Evolutionary conservation across 2,329 filamentous ascomycete species (phyloP).

Genomic region (Mycosphaerelloides madeirae): DNA sequence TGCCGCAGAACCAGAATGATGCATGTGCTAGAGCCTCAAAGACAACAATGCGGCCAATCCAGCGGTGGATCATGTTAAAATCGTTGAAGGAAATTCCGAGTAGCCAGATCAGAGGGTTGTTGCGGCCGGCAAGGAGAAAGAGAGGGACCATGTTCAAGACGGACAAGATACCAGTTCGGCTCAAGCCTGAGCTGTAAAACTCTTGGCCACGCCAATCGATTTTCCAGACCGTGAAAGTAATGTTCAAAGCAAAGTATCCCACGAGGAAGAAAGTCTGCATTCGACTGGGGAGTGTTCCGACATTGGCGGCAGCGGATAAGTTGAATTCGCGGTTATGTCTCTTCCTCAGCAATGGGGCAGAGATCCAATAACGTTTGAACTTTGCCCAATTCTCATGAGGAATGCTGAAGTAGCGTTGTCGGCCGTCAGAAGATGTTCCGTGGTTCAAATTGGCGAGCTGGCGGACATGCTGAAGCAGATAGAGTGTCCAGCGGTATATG

Average conservation of each 20-base stretch:
- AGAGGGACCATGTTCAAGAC: slow-evolving; percentile 75
- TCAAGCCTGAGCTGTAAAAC: slow-evolving; percentile 64
- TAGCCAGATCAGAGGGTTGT: slow-evolving; percentile 70
- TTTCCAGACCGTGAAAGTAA: slow-evolving; percentile 43
- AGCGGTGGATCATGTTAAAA: slow-evolving; percentile 76
- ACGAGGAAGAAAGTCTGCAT: slow-evolving; percentile 45
- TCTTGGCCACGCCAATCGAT: slow-evolving; percentile 61
- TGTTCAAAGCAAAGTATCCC: slow-evolving; percentile 47
- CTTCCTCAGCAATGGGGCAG: slow-evolving; percentile 45
- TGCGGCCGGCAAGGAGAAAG: slow-evolving; percentile 68
- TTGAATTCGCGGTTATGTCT: slow-evolving; percentile 51
- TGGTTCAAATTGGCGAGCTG: slow-evolving; percentile 71
- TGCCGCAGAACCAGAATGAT: slow-evolving; percentile 52
- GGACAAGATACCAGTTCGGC: slow-evolving; percentile 65
- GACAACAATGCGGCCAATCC: slow-evolving; percentile 72
- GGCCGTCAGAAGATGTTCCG: slow-evolving; percentile 48
- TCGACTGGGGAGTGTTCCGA: slow-evolving; percentile 47
- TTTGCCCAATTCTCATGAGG: slow-evolving; percentile 49
- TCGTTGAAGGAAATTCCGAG: slow-evolving; percentile 75
- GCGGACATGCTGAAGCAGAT: slow-evolving; percentile 63
- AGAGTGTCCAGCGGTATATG: slow-evolving; percentile 60
- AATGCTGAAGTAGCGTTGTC: slow-evolving; percentile 69
- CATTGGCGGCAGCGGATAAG: slow-evolving; percentile 45
- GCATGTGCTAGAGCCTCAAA: slow-evolving; percentile 65
- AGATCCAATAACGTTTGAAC: slow-evolving; percentile 44